Base-by-base conservation (phyloP, 208 protist species). In the Leishmania guyanensis region DNA sequence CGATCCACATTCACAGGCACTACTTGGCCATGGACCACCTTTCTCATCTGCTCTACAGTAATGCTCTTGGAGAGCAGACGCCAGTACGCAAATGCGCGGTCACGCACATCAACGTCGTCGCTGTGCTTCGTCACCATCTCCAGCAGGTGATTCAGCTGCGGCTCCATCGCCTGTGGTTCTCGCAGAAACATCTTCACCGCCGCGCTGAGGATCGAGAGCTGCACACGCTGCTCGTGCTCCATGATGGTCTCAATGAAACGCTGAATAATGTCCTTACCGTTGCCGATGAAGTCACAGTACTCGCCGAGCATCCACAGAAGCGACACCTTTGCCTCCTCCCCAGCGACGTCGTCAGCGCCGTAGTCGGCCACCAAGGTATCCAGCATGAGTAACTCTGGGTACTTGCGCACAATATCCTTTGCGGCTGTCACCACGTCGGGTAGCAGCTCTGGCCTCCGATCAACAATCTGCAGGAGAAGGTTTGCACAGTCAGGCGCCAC, bases 231-330 rank as follows among this genome's bases (percentile, higher is more conserved):
- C 84, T 95, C 94, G 64, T 96, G 90, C n/a, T 84, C 79, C 75
- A 94, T 86, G 80, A 99, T 98, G 53, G 89, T 95, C n/a, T 99
- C 98, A 43, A 99, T 87, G 85, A 99, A 99, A 54, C 90, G 84
- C 62, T 97, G 93, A 71, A 99, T 93, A 22, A 99, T 92, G 50
- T 97, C 91, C 68, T 93, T 95, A 29, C 98, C 98, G 86, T 99
- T 98, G 68, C 99, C 97, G 76, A 99, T 96, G 64, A 94, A 95
- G 79, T 99, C 97, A 62, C 97, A 97, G 84, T 99, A 99, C 87
- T 99, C 98, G 78, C 99, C 99, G 36, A 99, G 95, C 93, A 99
- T 99, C 99, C 99, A 99, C 62, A 99, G 98, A 83, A 99, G 98
- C 20, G 98, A 90, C 68, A 95, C 95, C 88, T 99, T 99, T 36